phyloP scores from a whole-genome alignment of 1,139 yeast genomes.

The Kurtzmaniella quercitrusa region DNA sequence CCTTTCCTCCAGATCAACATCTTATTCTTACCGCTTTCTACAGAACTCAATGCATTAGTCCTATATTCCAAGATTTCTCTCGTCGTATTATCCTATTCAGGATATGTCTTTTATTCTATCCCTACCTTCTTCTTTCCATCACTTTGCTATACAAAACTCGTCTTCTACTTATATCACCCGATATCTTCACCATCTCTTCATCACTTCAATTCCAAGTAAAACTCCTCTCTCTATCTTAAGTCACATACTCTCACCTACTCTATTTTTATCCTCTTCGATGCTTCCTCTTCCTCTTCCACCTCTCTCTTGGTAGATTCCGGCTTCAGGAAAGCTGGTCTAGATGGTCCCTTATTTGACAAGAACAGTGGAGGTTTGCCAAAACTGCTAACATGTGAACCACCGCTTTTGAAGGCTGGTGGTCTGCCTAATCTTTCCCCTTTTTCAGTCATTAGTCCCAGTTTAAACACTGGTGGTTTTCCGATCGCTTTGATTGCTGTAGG shows the following conservation, averaged over 20 bases:
- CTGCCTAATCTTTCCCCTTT: slow-evolving; percentile 13
- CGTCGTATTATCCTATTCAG: too few relatives aligned
- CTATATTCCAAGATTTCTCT: too few relatives aligned
- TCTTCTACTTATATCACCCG: too few relatives aligned
- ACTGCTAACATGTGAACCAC: slow-evolving; percentile 1
- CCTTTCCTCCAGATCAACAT: too few relatives aligned
- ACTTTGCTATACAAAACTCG: too few relatives aligned
- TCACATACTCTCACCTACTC: slow-evolving; percentile 5
- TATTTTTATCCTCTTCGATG: slow-evolving; percentile 8
- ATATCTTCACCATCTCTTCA: too few relatives aligned
- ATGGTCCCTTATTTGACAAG: slow-evolving; percentile 24
- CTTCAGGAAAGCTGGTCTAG: slow-evolving; percentile 8
- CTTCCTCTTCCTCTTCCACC: slow-evolving; percentile 9
- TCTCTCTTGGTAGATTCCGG: slow-evolving; percentile 12
- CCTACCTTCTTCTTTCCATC: too few relatives aligned
- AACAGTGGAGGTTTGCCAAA: slow-evolving; percentile 32
- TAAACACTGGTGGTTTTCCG: slow-evolving; percentile 15
- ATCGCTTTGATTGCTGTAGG: slow-evolving; percentile 1
- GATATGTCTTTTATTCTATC: too few relatives aligned
- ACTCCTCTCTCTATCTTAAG: too few relatives aligned
- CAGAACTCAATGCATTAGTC: too few relatives aligned
- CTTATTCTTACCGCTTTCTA: too few relatives aligned
- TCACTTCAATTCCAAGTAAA: too few relatives aligned
- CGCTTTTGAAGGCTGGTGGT: slow-evolving; percentile 18
- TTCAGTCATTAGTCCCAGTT: slow-evolving; percentile 11